These are phyloP conservation scores for Chondrus crispus DNA, from an alignment of 23 red algal species.

Conservation along the genomic window DNA sequence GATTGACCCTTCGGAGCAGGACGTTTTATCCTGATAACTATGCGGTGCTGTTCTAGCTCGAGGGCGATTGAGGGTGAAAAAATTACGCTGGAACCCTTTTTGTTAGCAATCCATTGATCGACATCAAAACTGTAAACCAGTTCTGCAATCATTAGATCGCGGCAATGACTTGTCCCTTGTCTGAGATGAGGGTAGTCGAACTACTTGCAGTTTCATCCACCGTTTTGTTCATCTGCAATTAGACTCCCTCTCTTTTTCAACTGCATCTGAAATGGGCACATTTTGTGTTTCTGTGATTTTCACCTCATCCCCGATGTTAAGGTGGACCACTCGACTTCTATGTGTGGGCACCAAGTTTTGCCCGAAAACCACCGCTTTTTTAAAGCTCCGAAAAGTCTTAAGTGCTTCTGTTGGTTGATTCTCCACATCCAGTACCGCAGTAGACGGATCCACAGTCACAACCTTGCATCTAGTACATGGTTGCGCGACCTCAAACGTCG, in stretches of 20 bases:
- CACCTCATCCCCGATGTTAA: neutral
- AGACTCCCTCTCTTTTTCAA: neutral
- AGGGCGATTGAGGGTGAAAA: too few relatives aligned
- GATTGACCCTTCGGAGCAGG: too few relatives aligned
- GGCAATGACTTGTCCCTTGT: neutral
- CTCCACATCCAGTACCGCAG: neutral
- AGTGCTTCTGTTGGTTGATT: constrained; percentile 4
- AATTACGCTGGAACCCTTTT: too few relatives aligned
- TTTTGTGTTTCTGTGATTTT: neutral
- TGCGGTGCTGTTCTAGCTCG: too few relatives aligned
- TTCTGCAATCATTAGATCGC: too few relatives aligned
- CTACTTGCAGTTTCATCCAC: neutral
- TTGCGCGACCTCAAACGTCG: constrained; percentile 33
- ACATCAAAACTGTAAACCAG: too few relatives aligned
- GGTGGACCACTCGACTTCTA: neutral
- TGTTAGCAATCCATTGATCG: too few relatives aligned
- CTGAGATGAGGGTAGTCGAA: neutral
- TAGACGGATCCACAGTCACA: constrained; percentile 1
- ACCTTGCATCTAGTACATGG: constrained; percentile 60
- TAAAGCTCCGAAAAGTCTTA: neutral
- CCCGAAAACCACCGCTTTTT: neutral
- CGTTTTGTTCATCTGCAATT: too few relatives aligned
- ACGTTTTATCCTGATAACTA: too few relatives aligned
- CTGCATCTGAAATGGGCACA: neutral
- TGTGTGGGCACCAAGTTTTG: neutral